Evolutionary conservation across 805 yeast species (phyloP).

Genomic region (Kurtzmaniella fragi): DNA sequence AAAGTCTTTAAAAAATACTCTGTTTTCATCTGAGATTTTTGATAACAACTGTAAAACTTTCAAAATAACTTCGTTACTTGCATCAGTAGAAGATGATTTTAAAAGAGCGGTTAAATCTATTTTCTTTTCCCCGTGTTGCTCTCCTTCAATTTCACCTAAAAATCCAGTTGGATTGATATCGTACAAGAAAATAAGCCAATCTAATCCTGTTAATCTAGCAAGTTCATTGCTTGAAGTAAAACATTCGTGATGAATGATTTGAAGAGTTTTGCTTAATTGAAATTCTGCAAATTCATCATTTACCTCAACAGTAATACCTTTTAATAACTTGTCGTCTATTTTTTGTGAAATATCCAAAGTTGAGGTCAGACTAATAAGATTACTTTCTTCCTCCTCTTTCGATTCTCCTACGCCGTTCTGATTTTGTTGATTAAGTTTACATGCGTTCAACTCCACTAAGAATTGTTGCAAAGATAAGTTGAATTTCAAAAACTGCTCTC

Average conservation of each 20-base stretch:
- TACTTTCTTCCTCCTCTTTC: constrained; percentile 1
- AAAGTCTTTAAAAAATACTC: constrained; percentile 69
- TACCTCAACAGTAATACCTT: constrained; percentile 36
- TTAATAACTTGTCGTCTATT: constrained; percentile 47
- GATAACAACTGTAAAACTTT: constrained; percentile 69
- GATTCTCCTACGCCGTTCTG: constrained; percentile 2
- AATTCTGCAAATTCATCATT: constrained; percentile 37
- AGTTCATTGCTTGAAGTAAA: constrained; percentile 52
- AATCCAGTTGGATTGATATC: constrained; percentile 46
- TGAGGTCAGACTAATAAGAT: constrained; percentile 3
- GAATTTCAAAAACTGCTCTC: constrained; percentile 32
- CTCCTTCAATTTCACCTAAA: constrained; percentile 17
- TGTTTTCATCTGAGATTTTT: constrained; percentile 70
- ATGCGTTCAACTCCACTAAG: constrained; percentile 25
- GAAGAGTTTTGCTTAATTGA: constrained; percentile 49
- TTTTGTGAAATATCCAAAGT: constrained; percentile 49
- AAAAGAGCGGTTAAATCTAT: constrained; percentile 70
- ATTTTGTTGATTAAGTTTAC: constrained; percentile 35
- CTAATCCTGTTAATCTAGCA: constrained; percentile 77
- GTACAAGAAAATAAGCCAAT: constrained; percentile 85
- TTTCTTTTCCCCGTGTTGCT: constrained; percentile 8
- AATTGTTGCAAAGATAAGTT: constrained; percentile 29
- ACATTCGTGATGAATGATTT: constrained; percentile 63
- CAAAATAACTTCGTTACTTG: constrained; percentile 73
- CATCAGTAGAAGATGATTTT: constrained; percentile 55